Percentiles rank a stretch among this genome's conserved stretches.
phyloP scores from a whole-genome alignment of 1,284 basidiomycete genomes.

The Cutaneotrichosporon sp. region DNA sequence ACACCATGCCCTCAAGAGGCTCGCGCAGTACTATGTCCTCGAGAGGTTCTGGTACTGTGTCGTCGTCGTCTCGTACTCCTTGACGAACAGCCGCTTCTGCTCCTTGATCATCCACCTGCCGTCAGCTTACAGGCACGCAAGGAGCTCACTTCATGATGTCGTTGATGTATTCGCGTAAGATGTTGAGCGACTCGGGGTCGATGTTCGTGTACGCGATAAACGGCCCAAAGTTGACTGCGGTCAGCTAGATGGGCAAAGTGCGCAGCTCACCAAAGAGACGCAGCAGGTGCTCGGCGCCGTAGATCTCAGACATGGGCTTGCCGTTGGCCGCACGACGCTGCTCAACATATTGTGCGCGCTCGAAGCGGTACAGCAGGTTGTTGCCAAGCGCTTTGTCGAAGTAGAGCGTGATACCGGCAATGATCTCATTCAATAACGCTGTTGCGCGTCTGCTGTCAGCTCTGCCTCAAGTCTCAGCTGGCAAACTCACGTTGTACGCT shows the following conservation, averaged over 20 bases:
- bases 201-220: conserved; percentile 91
- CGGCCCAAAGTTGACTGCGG: conserved; percentile 59
- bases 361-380: conserved; percentile 91
- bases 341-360: conserved; percentile 87
- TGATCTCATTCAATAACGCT: conserved; percentile 70
- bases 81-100: conserved; percentile 53
- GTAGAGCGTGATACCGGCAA: conserved; percentile 87
- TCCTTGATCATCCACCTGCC: conserved; percentile 56
- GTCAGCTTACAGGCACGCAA: not conserved
- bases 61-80: conserved; percentile 55
- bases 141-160: conserved; percentile 77
- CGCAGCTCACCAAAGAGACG: conserved; percentile 82
- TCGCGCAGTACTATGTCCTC: conserved; percentile 40
- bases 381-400: conserved; percentile 89
- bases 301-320: conserved; percentile 85
- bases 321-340: conserved; percentile 71
- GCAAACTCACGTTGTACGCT: conserved; percentile 58
- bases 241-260: not conserved
- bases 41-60: conserved; percentile 54
- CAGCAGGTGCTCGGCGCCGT: conserved; percentile 92
- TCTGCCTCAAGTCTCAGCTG: not conserved
- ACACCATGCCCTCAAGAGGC: too few relatives aligned
- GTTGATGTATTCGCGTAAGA: conserved; percentile 86
- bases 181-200: conserved; percentile 78
- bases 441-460: conserved; percentile 58